Evolutionary conservation across 202 grass and related monocot species (phyloP).

Genomic region (Hordeum pubiflorum): DNA sequence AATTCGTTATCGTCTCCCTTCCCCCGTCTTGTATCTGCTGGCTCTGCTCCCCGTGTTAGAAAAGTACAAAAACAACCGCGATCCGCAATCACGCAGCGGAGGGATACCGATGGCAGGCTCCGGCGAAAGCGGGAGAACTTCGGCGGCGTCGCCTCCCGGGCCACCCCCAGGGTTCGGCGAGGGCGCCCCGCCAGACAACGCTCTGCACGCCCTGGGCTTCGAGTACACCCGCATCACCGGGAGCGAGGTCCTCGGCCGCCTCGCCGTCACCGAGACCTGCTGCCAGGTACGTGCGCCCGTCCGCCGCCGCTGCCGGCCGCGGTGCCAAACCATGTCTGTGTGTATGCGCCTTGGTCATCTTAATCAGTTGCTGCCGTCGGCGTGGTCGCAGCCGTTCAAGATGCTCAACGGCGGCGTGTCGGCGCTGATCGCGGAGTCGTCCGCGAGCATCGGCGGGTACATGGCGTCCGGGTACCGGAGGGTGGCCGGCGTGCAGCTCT

Average conservation of each 20-base stretch:
- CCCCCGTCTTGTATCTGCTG: neutral
- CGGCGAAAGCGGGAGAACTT: neutral
- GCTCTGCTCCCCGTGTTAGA: neutral
- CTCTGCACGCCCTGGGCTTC: constrained; percentile 59
- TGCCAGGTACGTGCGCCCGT: constrained; percentile 42
- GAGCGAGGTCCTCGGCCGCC: constrained; percentile 54
- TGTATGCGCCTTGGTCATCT: neutral
- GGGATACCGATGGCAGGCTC: neutral
- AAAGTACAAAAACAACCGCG: neutral
- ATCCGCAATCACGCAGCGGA: neutral
- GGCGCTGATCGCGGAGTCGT: constrained; percentile 61
- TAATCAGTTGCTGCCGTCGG: too few species aligned
- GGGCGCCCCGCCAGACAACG: constrained; percentile 28
- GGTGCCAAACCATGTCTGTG: neutral
- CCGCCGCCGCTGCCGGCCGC: neutral
- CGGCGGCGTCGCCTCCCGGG: neutral
- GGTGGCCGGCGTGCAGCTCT: constrained; percentile 73
- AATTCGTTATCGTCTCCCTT: too few species aligned
- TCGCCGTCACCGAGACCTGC: constrained; percentile 63
- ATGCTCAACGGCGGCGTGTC: constrained; percentile 69
- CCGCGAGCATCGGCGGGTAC: constrained; percentile 65
- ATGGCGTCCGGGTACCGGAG: constrained; percentile 40
- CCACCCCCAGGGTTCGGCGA: neutral
- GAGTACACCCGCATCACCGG: constrained; percentile 52
- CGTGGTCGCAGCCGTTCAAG: constrained; percentile 47